phyloP scores from a whole-genome alignment of 83 land plant species.

The Thuja plicata region DNA sequence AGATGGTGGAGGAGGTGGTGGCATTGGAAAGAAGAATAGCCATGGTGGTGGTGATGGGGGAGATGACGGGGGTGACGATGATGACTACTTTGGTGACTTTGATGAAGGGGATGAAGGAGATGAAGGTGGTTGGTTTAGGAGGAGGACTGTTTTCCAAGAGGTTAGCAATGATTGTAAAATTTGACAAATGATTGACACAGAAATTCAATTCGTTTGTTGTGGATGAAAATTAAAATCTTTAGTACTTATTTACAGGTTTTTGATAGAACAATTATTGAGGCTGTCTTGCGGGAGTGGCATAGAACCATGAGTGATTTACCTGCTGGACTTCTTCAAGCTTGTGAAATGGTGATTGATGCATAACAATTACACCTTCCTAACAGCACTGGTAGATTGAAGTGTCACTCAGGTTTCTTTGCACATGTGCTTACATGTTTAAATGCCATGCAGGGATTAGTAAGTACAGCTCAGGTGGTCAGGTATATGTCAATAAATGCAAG shows the following conservation, averaged over 20 bases:
- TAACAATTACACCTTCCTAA: background rate
- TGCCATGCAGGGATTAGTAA: slow-evolving; percentile 76
- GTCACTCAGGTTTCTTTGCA: background rate
- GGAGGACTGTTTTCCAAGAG: slow-evolving; percentile 76
- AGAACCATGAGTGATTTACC: slow-evolving; percentile 87
- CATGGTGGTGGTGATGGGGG: slow-evolving; percentile 98
- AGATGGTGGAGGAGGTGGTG: slow-evolving; percentile 86
- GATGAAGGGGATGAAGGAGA: slow-evolving; percentile 93
- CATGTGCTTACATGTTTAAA: background rate
- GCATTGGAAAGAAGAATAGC: slow-evolving; percentile 78
- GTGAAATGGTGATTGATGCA: slow-evolving; percentile 66
- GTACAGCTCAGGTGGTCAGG: slow-evolving; percentile 90
- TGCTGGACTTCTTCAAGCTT: slow-evolving; percentile 90
- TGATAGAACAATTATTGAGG: slow-evolving; percentile 89
- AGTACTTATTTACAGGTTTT: slow-evolving; percentile 55
- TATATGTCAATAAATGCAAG: slow-evolving; percentile 77
- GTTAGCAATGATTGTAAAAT: slow-evolving; percentile 28
- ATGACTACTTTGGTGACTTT: slow-evolving; percentile 92
- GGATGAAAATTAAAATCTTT: background rate
- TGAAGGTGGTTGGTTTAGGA: slow-evolving; percentile 78
- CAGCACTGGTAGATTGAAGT: background rate
- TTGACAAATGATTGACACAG: background rate
- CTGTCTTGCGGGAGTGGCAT: slow-evolving; percentile 91
- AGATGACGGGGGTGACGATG: slow-evolving; percentile 96
- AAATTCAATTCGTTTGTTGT: background rate